phyloP scores from a whole-genome alignment of 768 basidiomycete genomes.

The Rhodotorula kratochvilovae region DNA sequence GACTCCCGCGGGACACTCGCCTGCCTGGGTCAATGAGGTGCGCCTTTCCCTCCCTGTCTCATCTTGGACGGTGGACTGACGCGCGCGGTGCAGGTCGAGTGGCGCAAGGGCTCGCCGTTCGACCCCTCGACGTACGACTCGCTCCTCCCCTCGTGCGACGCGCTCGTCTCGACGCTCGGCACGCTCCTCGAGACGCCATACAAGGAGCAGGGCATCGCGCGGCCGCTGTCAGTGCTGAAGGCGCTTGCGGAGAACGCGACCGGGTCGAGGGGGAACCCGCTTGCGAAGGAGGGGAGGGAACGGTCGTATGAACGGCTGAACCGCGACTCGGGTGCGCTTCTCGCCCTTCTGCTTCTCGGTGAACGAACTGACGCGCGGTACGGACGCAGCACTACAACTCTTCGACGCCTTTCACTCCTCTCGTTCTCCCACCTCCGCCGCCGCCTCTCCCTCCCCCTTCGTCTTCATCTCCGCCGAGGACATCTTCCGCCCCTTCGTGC shows the following conservation, averaged over 20 bases:
- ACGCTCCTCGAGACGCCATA: conserved; percentile 80
- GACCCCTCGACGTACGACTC: conserved; percentile 66
- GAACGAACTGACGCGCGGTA: background rate
- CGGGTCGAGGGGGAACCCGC: conserved; percentile 55
- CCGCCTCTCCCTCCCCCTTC: conserved; percentile 59
- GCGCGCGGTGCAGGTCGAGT: conserved; percentile 62
- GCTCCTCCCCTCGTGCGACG: conserved; percentile 62
- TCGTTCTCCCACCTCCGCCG: conserved; percentile 64
- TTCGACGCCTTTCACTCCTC: conserved; percentile 49
- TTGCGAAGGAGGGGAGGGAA: conserved; percentile 48
- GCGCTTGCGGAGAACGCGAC: conserved; percentile 56
- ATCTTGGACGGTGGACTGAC: too few species aligned
- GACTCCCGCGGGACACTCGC: conserved; percentile 83
- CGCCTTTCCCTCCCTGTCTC: background rate
- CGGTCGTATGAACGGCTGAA: conserved; percentile 75
- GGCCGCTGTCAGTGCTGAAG: conserved; percentile 48
- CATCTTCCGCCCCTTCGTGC: conserved; percentile 78
- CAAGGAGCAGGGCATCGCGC: conserved; percentile 62
- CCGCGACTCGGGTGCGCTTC: conserved; percentile 69
- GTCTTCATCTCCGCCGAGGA: conserved; percentile 94
- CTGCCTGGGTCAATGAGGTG: conserved; percentile 60
- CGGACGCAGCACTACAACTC: conserved; percentile 54
- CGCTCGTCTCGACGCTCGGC: conserved; percentile 90
- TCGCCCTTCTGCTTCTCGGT: background rate
- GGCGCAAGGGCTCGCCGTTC: conserved; percentile 79